Evolutionary conservation across 2,329 filamentous ascomycete genomes (phyloP).

Genomic region (Mycosphaerella arachidis): DNA sequence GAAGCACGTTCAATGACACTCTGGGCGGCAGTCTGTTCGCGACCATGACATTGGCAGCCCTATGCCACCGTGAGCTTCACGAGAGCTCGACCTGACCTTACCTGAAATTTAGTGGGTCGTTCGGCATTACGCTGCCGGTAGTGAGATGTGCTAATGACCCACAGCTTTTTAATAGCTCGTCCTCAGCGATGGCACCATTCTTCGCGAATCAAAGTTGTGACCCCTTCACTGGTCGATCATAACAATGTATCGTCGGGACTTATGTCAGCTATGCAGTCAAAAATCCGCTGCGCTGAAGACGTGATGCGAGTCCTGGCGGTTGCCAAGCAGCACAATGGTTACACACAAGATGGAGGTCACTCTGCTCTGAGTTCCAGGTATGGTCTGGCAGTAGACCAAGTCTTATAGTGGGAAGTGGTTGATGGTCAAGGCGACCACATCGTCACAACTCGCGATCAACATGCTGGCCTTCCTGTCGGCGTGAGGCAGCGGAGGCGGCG

Average conservation of each 20-base stretch:
- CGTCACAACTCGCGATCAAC: conserved; percentile 44
- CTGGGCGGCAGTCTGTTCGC: conserved; percentile 50
- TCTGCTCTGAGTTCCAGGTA: conserved; percentile 50
- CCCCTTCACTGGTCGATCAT: conserved; percentile 34
- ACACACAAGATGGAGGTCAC: conserved; percentile 58
- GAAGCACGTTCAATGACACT: conserved; percentile 50
- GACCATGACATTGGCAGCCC: conserved; percentile 49
- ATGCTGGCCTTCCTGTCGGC: conserved; percentile 63
- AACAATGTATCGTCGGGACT: conserved; percentile 43
- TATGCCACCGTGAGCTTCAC: conserved; percentile 44
- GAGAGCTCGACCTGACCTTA: conserved; percentile 42
- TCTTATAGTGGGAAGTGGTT: conserved; percentile 47
- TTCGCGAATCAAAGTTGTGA: conserved; percentile 41
- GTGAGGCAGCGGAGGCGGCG: conserved; percentile 55
- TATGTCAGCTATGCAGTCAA: conserved; percentile 36
- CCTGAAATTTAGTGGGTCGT: conserved; percentile 42
- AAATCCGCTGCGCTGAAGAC: conserved; percentile 14
- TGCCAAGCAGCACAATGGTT: conserved; percentile 47
- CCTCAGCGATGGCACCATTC: conserved; percentile 39
- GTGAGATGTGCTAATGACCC: not conserved
- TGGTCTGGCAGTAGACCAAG: conserved; percentile 58
- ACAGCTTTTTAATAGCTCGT: conserved; percentile 31
- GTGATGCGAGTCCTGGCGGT: conserved; percentile 4
- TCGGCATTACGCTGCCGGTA: not conserved
- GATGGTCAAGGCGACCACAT: conserved; percentile 48